phyloP scores from a whole-genome alignment of 2,329 filamentous ascomycete species.

The Drechslera avenae region DNA sequence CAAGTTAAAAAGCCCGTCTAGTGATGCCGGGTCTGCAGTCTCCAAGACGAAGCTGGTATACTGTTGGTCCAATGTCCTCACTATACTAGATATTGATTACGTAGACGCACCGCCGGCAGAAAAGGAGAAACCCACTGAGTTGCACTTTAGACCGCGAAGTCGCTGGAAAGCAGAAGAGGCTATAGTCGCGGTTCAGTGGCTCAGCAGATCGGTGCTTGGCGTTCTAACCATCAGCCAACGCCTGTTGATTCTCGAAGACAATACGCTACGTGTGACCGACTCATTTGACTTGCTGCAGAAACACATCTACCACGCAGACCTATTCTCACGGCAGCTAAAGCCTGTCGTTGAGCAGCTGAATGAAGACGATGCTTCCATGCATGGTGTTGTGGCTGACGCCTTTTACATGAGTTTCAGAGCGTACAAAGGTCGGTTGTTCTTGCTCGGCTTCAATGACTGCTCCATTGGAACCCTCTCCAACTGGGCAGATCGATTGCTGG shows the following conservation, averaged over 20 bases:
- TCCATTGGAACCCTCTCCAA: constrained; percentile 92
- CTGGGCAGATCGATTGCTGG: constrained; percentile 92
- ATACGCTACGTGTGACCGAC: constrained; percentile 83
- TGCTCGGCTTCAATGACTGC: constrained; percentile 91
- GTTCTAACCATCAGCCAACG: constrained; percentile 94
- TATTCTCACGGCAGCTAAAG: constrained; percentile 88
- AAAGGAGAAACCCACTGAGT: constrained; percentile 75
- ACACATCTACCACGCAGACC: constrained; percentile 87
- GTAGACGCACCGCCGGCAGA: constrained; percentile 61
- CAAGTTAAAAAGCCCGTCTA: constrained; percentile 78
- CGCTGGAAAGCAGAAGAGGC: constrained; percentile 94
- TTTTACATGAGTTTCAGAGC: constrained; percentile 98
- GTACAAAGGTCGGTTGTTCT: constrained; percentile 91
- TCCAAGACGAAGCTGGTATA: constrained; percentile 91
- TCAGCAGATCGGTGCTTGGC: constrained; percentile 88
- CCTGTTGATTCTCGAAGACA: constrained; percentile 89
- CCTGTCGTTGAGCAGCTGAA: constrained; percentile 85
- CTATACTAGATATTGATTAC: constrained; percentile 86
- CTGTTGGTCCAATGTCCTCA: constrained; percentile 98
- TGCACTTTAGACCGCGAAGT: constrained; percentile 81
- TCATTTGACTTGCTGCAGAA: constrained; percentile 90
- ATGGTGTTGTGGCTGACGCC: constrained; percentile 94
- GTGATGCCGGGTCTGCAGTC: constrained; percentile 67
- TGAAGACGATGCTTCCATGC: constrained; percentile 85
- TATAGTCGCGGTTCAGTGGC: constrained; percentile 95